Base-by-base conservation (phyloP, 345 rosid genomes). In the Linum lewisii region DNA sequence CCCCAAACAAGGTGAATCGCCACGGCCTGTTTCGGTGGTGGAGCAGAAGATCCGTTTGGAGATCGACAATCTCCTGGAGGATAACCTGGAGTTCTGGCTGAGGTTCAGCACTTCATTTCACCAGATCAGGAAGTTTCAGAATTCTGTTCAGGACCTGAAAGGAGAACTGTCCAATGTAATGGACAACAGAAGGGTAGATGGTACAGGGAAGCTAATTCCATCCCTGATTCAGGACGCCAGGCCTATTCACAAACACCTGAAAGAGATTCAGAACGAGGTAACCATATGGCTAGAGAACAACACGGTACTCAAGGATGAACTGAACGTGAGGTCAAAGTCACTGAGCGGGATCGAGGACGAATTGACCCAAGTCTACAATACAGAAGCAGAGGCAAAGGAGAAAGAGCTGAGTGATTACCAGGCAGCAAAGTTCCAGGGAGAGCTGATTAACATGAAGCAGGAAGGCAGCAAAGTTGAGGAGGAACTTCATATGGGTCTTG, bases 1-100 rank as follows among this genome's bases (percentile, higher is more conserved):
- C n/a, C n/a, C n/a, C n/a, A 21, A 42, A 42, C 16, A 42, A 42
- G 47, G 13, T 19, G 56, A 60, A 5, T 51, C 16, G 58, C 47
- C 16, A 60, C 51, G 51, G 57, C 60, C 32, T 5, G 63, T 63
- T 60, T 62, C 78, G 62, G 63, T 84, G 14, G 72, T 79, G 5
- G 87, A 84, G 72, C 87, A 84, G 57, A 83, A 78, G 69, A 66
- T 92, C 44, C 78, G 96, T 4, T 62, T 69, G 5, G 82, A 78
- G 21, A 92, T 92, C 18, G 89, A 92, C 57, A 75, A 71, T 16
- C 70, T 88, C 21, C 76, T 92, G 63, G 98, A 92, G 71, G 95
- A 89, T 67, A 92, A 88, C 69, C 78, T 92, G 2, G 95, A 88
- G 72, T 88, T 92, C 78, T 92, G 97, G 98, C 68, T 92, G 72